These are phyloP conservation scores for Neonectria neomacrospora DNA, from an alignment of 2,329 filamentous ascomycete genomes.

Conservation along the genomic window DNA sequence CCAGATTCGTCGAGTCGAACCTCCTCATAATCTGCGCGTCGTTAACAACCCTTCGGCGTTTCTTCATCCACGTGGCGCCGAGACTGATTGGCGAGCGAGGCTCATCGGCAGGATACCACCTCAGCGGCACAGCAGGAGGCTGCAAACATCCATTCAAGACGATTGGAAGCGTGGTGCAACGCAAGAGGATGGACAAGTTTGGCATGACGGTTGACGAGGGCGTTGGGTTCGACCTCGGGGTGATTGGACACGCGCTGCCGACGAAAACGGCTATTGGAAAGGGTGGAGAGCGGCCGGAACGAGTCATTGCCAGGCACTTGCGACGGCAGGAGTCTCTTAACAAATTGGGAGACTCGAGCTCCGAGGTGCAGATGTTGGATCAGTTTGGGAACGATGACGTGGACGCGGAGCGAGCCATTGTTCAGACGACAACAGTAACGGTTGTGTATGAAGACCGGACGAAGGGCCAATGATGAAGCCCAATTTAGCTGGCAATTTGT, in stretches of 20 bases:
- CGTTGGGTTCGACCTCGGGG: conserved; percentile 37
- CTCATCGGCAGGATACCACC: conserved; percentile 21
- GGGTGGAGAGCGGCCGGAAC: conserved; percentile 24
- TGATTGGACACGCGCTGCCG: conserved; percentile 37
- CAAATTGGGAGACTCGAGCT: conserved; percentile 30
- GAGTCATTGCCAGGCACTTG: conserved; percentile 33
- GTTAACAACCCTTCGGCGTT: conserved; percentile 50
- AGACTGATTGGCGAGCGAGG: conserved; percentile 38
- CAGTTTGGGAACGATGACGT: conserved; percentile 29
- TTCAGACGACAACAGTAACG: conserved; percentile 42
- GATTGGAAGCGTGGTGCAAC: conserved; percentile 26
- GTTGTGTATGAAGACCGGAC: conserved; percentile 37
- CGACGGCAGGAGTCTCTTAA: conserved; percentile 39
- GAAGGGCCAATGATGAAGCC: conserved; percentile 5
- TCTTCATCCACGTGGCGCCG: conserved; percentile 48
- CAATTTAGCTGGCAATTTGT: too few relatives aligned
- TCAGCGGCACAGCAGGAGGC: conserved; percentile 20
- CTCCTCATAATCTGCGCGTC: conserved; percentile 52
- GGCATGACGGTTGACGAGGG: conserved; percentile 23
- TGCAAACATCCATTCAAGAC: conserved; percentile 35
- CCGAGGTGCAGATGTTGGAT: conserved; percentile 28
- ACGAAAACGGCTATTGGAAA: conserved; percentile 33
- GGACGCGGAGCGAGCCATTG: conserved; percentile 36
- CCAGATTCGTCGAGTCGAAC: conserved; percentile 51
- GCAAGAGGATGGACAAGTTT: conserved; percentile 22